Percentiles rank a stretch among this genome's conserved stretches.
Conservation (phyloP, 176 grass and related monocot species). For the Triticum turgidum region DNA sequence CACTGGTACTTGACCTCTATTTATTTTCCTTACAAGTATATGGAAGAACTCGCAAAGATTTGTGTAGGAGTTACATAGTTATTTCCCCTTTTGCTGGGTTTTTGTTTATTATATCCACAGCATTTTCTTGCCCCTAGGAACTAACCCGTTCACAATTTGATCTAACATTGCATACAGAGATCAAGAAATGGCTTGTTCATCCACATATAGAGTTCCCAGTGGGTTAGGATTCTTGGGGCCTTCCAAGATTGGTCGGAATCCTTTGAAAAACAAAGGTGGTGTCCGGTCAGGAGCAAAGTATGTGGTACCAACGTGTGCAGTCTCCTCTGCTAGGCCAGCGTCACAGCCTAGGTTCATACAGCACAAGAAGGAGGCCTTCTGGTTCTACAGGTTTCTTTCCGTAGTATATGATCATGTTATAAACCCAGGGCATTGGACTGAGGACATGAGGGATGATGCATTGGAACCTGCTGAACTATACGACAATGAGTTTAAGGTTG, state of each 20-base stretch:
- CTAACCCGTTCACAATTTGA: not conserved
- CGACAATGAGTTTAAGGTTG: conserved; percentile 41
- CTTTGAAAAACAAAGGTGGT: conserved; percentile 17
- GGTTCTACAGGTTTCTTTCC: conserved; percentile 76
- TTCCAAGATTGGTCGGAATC: conserved; percentile 39
- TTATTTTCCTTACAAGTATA: conserved; percentile 10
- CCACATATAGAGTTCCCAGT: conserved; percentile 33
- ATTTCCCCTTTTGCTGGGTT: not conserved
- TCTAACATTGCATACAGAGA: conserved; percentile 27
- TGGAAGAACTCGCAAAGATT: conserved; percentile 7
- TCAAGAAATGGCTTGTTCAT: conserved; percentile 46
- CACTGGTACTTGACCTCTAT: conserved; percentile 17
- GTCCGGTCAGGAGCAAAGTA: conserved; percentile 10
- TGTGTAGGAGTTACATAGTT: not conserved
- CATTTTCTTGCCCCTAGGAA: conserved; percentile 18
- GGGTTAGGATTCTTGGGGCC: conserved; percentile 34
- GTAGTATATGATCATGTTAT: conserved; percentile 74
- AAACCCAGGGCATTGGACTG: conserved; percentile 48
- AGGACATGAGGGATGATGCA: conserved; percentile 56
- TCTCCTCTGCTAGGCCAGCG: conserved; percentile 54
- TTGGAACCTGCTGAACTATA: conserved; percentile 57
- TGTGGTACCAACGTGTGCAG: conserved; percentile 31
- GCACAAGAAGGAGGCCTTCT: conserved; percentile 86
- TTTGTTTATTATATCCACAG: not conserved
- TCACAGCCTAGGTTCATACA: conserved; percentile 75